phyloP scores from a whole-genome alignment of 345 rosid genomes.

The Noccaea bulbosa region DNA sequence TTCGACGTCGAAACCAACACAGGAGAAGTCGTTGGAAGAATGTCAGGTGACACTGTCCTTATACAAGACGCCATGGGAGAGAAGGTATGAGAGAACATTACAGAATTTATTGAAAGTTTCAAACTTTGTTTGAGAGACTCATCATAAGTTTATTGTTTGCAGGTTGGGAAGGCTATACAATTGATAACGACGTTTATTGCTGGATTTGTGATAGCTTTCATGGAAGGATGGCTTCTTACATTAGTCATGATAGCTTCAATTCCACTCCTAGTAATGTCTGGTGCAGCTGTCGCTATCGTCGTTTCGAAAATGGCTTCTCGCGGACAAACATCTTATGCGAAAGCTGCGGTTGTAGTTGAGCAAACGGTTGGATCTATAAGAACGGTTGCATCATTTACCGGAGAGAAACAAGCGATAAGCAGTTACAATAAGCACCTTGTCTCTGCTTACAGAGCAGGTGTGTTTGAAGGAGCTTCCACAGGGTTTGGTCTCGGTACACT shows the following conservation, averaged over 20 bases:
- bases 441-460: slow-evolving; percentile 58
- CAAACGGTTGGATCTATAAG: slow-evolving; percentile 77
- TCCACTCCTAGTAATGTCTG: slow-evolving; percentile 62
- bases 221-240: slow-evolving; percentile 73
- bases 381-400: slow-evolving; percentile 79
- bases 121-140: neutral
- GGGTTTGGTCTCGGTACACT: slow-evolving; percentile 62
- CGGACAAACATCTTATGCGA: slow-evolving; percentile 60
- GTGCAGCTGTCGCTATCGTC: slow-evolving; percentile 52
- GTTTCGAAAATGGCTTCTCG: slow-evolving; percentile 55
- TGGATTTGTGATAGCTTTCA: slow-evolving; percentile 73
- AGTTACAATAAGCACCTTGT: slow-evolving; percentile 56
- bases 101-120: no score
- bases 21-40: slow-evolving; percentile 69
- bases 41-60: slow-evolving; percentile 76
- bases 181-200: slow-evolving; percentile 59
- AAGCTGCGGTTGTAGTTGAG: slow-evolving; percentile 60
- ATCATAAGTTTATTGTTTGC: neutral
- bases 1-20: slow-evolving; percentile 73
- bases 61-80: slow-evolving; percentile 81
- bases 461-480: slow-evolving; percentile 56
- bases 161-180: slow-evolving; percentile 77
- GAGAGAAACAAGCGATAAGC: slow-evolving; percentile 60
- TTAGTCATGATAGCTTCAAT: slow-evolving; percentile 59
- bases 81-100: slow-evolving; percentile 49